Evolutionary conservation across 495 filamentous ascomycete genomes (phyloP).

Genomic region (Parathielavia hyrcaniae): DNA sequence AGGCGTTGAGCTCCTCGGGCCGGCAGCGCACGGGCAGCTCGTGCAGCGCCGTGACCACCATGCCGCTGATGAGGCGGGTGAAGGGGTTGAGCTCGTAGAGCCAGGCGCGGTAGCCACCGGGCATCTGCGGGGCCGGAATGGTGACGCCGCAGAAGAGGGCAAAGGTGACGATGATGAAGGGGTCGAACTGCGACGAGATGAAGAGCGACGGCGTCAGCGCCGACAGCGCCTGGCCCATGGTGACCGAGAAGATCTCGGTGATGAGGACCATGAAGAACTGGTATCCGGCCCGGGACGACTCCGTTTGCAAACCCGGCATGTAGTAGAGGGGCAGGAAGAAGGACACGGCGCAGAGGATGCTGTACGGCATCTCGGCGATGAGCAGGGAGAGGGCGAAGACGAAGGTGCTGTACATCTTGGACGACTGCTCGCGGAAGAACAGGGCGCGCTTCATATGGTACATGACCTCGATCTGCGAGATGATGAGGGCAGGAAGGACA

Average conservation of each 20-base stretch:
- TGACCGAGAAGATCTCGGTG: slow-evolving; percentile 71
- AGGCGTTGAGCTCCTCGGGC: slow-evolving; percentile 51
- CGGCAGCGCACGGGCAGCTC: slow-evolving; percentile 54
- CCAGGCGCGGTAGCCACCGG: slow-evolving; percentile 72
- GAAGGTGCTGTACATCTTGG: slow-evolving; percentile 70
- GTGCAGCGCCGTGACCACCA: slow-evolving; percentile 69
- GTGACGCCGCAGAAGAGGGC: slow-evolving; percentile 80
- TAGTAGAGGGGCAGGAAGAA: slow-evolving; percentile 76
- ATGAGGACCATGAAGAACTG: slow-evolving; percentile 77
- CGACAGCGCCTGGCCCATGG: slow-evolving; percentile 61
- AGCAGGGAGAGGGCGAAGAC: slow-evolving; percentile 67
- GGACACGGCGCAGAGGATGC: slow-evolving; percentile 60
- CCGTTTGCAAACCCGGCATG: slow-evolving; percentile 56
- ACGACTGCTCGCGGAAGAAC: slow-evolving; percentile 71
- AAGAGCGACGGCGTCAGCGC: slow-evolving; percentile 64
- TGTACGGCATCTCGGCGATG: slow-evolving; percentile 70
- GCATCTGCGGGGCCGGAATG: slow-evolving; percentile 68
- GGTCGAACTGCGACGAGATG: slow-evolving; percentile 67
- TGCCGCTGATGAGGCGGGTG: slow-evolving; percentile 72
- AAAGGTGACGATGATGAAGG: slow-evolving; percentile 72
- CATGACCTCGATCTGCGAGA: slow-evolving; percentile 71
- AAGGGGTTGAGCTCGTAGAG: slow-evolving; percentile 80
- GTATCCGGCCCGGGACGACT: slow-evolving; percentile 60
- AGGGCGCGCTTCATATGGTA: slow-evolving; percentile 68
- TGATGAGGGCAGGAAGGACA: slow-evolving; percentile 66